phyloP scores from a whole-genome alignment of 352 stramenopile species.

The Pythium folliculosum region DNA sequence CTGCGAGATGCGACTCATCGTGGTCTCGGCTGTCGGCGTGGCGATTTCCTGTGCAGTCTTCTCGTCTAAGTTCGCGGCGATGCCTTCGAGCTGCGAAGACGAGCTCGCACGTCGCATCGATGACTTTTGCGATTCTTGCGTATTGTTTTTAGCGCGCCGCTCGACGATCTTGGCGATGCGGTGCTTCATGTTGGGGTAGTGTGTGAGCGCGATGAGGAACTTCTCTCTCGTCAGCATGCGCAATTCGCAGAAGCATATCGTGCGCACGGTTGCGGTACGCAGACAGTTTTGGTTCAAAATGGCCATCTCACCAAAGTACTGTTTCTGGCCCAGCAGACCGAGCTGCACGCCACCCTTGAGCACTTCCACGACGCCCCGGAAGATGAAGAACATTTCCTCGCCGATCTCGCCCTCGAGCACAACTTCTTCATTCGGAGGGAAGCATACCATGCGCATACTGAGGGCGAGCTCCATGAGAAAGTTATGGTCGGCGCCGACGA shows the following conservation, averaged over 20 bases:
- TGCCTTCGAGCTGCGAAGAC: constrained; percentile 51
- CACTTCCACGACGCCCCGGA: constrained; percentile 75
- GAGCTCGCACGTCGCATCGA: constrained; percentile 34
- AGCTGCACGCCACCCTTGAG: constrained; percentile 60
- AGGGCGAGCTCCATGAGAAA: constrained; percentile 83
- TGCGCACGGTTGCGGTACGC: constrained; percentile 69
- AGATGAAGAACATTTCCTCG: constrained; percentile 89
- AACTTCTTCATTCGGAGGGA: constrained; percentile 74
- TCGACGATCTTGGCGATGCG: constrained; percentile 80
- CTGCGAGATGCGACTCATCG: constrained; percentile 71
- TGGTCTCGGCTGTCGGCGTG: constrained; percentile 47
- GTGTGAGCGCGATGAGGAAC: constrained; percentile 71
- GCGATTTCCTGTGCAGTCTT: constrained; percentile 53
- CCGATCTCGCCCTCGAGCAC: constrained; percentile 82
- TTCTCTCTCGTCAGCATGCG: constrained; percentile 80
- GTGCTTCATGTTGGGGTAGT: constrained; percentile 78
- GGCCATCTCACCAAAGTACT: constrained; percentile 87
- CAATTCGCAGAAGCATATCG: constrained; percentile 79
- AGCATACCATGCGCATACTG: constrained; percentile 85
- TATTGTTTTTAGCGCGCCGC: constrained; percentile 42
- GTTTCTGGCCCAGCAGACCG: constrained; percentile 68
- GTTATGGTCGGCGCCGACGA: constrained; percentile 73
- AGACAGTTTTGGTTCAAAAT: constrained; percentile 78
- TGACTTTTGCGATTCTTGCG: constrained; percentile 12
- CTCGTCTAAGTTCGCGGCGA: constrained; percentile 55